Evolutionary conservation across 2,329 filamentous ascomycete species (phyloP), one percentile per base, ranked within the genome.

Genomic region (Cyphellophora attinorum): DNA sequence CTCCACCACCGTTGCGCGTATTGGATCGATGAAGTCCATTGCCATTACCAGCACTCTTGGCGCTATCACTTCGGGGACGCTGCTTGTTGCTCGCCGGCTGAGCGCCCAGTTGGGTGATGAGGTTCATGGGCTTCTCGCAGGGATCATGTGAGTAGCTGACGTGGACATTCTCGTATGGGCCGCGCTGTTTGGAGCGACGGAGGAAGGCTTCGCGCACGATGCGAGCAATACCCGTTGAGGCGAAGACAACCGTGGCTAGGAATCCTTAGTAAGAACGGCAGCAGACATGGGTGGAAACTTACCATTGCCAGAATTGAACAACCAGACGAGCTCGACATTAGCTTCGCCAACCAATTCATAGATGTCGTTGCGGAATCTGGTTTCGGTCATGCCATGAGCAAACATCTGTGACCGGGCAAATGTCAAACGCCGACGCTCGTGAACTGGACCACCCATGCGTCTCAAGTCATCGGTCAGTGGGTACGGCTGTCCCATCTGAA

Each of bases 281-380:
- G 27, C 8, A 13, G 13, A 27, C 15, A 6, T 29, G 29, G 18
- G 29, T 15, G 19, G 16, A 19, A 6, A 48, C 58, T 48, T 48
- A 62, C 59, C 60, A 34, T 63, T 63, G 5, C 60, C 60, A 36
- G 53, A 52, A 35, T 63, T 63, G 41, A 61, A 62, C 5, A 59
- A 49, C 56, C 58, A 62, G 11, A 59, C 45, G 35, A 61, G 52
- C 34, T 62, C 60, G 34, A 62, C 50, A 32, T 58, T 58, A 16
- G 52, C 51, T 5, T 45, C 33, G 6, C 58, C 59, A 18, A 61
- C 44, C 18, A 51, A 39, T 12, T 50, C 49, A 21, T 37, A 33
- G 15, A 62, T 48, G 35, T 60, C 57, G 14, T 51, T 40, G 34
- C 49, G 51, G 50, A 61, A 60, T 28, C 51, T 54, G 10, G 50